phyloP scores from a whole-genome alignment of 148 eudicot species.

The Selenicereus undatus region DNA sequence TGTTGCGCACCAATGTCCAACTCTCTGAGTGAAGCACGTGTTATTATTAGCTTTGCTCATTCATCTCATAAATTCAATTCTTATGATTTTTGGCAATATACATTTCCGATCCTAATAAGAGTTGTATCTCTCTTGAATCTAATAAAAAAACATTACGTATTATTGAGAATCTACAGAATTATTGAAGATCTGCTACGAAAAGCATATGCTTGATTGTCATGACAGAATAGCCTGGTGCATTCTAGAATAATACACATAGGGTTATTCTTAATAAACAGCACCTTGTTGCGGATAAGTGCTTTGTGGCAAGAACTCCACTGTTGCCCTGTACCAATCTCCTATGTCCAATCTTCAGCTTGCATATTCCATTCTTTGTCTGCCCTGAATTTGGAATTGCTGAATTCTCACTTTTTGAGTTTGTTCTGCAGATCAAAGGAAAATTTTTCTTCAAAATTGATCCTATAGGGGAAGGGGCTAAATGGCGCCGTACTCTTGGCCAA shows the following conservation, averaged over 20 bases:
- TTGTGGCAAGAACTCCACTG: too few relatives aligned
- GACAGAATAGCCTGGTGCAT: too few relatives aligned
- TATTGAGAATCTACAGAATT: neutral
- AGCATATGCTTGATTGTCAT: neutral
- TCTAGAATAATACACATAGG: too few relatives aligned
- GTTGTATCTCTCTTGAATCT: neutral
- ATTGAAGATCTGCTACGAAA: neutral
- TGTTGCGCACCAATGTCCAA: neutral
- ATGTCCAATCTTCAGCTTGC: too few relatives aligned
- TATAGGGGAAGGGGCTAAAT: constrained; percentile 83
- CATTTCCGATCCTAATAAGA: too few relatives aligned
- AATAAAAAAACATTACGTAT: too few relatives aligned
- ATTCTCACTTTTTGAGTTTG: neutral
- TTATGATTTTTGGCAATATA: neutral
- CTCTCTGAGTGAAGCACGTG: constrained; percentile 8
- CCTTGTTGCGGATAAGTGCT: neutral
- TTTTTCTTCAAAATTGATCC: constrained; percentile 76
- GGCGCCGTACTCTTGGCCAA: constrained; percentile 94
- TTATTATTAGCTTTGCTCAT: neutral
- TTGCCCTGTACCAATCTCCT: too few relatives aligned
- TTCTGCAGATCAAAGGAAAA: constrained; percentile 76
- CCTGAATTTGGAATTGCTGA: neutral
- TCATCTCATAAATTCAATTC: neutral
- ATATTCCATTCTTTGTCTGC: neutral
- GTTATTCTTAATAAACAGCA: neutral